Evolutionary conservation across 441 rosid species (phyloP), one percentile per base, ranked within the genome.

Genomic region (Bocquillonia castaneifolia): DNA sequence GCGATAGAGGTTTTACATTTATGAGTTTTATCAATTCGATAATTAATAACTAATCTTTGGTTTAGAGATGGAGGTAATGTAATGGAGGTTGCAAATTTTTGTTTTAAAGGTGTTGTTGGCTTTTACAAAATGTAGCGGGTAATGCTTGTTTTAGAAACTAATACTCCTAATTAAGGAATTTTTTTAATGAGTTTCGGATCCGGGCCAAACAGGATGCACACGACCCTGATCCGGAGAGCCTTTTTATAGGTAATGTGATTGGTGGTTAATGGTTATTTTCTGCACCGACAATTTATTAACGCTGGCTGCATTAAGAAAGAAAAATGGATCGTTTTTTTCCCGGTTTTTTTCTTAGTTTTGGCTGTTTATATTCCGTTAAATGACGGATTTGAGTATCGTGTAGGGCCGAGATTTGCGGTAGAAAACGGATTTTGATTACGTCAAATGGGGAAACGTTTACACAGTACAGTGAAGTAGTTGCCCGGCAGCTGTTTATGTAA

Each of bases 131-230:
- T 25, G 40, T 13, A 39, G 69, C 50, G 20, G 48, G 28, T 28
- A 71, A 39, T 57, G 63, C 55, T 65, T 71, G 31, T 20, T 75
- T 44, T 47, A 52, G 59, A 36, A 12, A 22, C 66, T 22, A 48
- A 13, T 12, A n/a, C 26, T 59, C 47, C 51, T 66, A n/a, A 58
- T 61, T 23, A 29, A 57, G 67, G 44, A 50, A 44, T 47, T 53
- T 6, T 44, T 48, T 13, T 36, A 10, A 26, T 5, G 2, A 40
- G 45, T 40, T 40, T 34, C 63, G 59, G 70, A 75, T 77, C 71
- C 52, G 74, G 47, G 22, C 13, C 67, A 18, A 57, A n/a, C 39
- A 51, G 17, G 31, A 28, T 22, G 20, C 3, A 1, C 0, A 6
- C 3, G 3, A 23, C 20, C 20, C 37, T n/a, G 10, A 3, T 47